Evolutionary conservation across 257 asterid species (phyloP), one percentile per base, ranked within the genome.

Genomic region (Solanum medicagineum): DNA sequence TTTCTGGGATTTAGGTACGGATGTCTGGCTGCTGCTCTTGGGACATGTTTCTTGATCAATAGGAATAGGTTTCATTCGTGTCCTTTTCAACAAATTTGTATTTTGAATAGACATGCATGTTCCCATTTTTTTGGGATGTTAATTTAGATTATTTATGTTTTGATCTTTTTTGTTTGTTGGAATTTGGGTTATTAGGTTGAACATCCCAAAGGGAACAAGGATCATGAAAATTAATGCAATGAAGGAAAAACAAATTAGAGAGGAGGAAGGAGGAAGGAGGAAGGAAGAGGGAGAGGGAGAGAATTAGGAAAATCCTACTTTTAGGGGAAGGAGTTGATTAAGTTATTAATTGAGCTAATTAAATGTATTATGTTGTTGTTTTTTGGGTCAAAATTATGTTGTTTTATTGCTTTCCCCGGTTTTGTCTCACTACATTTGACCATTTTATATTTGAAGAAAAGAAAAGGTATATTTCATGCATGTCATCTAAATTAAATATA

Each of bases 101-200:
- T 87, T 84, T 51, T 85, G 94, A 17, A 90, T 44, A 85, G 99
- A 95, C 86, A 92, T 89, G 97, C 97, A 94, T 80, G 94, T 83
- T 70, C 98, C 98, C 98, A 95, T 94, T 45, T 81, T 81, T 53
- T 79, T 40, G 95, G 92, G 92, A 91, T 87, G 80, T 49, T 49
- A 45, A 12, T 47, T 0, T 0, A 10, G 45, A 15, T 2, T 26
- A 16, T 60, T 60, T 22, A 15, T 68, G 36, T 36, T 32, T 66
- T 2, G 3, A 2, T 29, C 4, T 68, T 7, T 15, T 77, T 16
- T 11, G 20, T 10, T 15, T 26, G 6, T 44, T 75, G 69, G 51
- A 26, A 74, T 79, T 47, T 45, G 15, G 77, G 10, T 12, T 22
- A 22, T 88, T 85, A 85, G 87, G 88, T 19, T n/a, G 71, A 44